Conservation (phyloP, 2,329 filamentous ascomycete species). For the Knufia petricola region DNA sequence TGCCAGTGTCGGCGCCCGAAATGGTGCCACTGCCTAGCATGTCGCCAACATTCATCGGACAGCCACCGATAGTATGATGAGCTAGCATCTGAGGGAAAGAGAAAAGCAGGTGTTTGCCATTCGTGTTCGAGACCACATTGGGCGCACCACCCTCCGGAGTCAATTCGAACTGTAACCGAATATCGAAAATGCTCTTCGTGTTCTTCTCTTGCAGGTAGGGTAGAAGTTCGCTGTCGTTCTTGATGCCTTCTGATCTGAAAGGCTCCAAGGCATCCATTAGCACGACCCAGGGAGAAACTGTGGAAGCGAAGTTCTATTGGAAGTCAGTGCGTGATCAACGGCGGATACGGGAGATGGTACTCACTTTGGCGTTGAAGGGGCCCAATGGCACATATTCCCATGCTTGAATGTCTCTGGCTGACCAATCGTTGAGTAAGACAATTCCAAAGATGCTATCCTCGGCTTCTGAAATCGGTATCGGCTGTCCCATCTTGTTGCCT, state of each 20-base stretch:
- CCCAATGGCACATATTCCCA: slow-evolving; percentile 80
- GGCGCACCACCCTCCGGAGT: slow-evolving; percentile 43
- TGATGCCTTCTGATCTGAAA: slow-evolving; percentile 47
- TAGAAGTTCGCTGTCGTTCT: slow-evolving; percentile 46
- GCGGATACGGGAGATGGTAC: neutral
- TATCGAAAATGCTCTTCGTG: slow-evolving; percentile 54
- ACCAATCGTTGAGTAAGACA: slow-evolving; percentile 82
- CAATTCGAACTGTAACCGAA: slow-evolving; percentile 58
- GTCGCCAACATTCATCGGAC: slow-evolving; percentile 63
- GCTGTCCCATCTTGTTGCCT: slow-evolving; percentile 54
- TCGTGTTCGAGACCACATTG: slow-evolving; percentile 52
- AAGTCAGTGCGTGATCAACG: slow-evolving; percentile 47
- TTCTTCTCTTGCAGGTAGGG: slow-evolving; percentile 57
- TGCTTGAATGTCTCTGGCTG: slow-evolving; percentile 67
- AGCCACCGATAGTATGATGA: slow-evolving; percentile 68
- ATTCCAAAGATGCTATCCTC: slow-evolving; percentile 67
- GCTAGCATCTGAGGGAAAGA: slow-evolving; percentile 77
- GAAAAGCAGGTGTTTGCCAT: slow-evolving; percentile 61
- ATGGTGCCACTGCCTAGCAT: slow-evolving; percentile 73
- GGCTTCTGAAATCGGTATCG: slow-evolving; percentile 54
- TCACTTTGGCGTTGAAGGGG: slow-evolving; percentile 33
- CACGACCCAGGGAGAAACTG: slow-evolving; percentile 70
- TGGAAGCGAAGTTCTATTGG: slow-evolving; percentile 70
- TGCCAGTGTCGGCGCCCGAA: slow-evolving; percentile 49
- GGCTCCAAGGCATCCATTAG: slow-evolving; percentile 65